A percentile compares a stretch with the other conserved stretches of the same genome.
Conservation (phyloP, 192 early-diverging fungal genomes). For the Backusella luteola region DNA sequence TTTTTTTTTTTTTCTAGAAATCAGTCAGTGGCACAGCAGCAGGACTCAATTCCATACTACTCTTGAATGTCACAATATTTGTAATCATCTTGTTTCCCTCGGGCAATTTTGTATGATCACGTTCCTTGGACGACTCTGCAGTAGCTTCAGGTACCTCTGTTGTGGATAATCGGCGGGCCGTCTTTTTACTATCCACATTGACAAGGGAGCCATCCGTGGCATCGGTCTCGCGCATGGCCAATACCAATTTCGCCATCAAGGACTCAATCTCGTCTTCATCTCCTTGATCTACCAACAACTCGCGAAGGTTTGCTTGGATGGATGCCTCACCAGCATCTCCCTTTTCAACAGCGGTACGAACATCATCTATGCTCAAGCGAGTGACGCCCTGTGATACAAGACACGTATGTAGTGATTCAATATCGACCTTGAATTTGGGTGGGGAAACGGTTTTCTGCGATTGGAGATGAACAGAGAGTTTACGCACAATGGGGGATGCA, state of each 20-base stretch:
- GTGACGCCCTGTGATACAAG: conserved; percentile 28
- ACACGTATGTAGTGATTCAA: conserved; percentile 38
- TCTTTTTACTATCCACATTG: conserved; percentile 28
- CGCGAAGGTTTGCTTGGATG: conserved; percentile 25
- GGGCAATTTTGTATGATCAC: conserved; percentile 36
- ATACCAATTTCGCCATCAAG: conserved; percentile 28
- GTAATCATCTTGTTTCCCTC: conserved; percentile 43
- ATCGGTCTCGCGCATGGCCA: conserved; percentile 24
- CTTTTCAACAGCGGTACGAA: conserved; percentile 30
- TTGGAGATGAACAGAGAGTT: conserved; percentile 68
- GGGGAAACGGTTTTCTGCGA: conserved; percentile 43
- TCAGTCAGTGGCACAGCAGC: conserved; percentile 41
- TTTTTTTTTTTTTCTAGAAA: conserved; percentile 2
- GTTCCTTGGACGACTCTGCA: neutral
- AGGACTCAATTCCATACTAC: conserved; percentile 43
- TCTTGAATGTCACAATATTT: conserved; percentile 51
- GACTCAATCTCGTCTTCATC: conserved; percentile 31
- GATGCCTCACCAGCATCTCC: conserved; percentile 23
- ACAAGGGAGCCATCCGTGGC: conserved; percentile 28
- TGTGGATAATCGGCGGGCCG: conserved; percentile 19
- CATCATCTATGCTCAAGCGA: conserved; percentile 25
- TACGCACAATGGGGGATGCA: conserved; percentile 47
- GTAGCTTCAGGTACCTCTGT: neutral
- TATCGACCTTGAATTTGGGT: conserved; percentile 35
- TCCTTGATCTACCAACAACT: conserved; percentile 32